Evolutionary conservation across 1,139 yeast genomes (phyloP), one percentile per base, ranked within the genome.

Genomic region (Suhomyces yuchorum): DNA sequence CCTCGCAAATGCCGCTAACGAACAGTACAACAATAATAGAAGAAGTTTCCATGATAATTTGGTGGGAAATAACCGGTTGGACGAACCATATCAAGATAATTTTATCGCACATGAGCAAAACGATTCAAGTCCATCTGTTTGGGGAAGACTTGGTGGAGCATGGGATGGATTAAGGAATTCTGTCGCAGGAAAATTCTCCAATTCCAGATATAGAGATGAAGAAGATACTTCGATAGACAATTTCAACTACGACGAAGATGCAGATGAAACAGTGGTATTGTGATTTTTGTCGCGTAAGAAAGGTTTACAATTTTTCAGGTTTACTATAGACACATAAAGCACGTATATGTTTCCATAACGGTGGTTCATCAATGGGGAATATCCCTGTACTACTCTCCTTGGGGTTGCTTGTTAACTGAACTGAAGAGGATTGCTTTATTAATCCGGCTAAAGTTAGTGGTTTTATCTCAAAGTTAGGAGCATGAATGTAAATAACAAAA

Each of bases 1-100:
- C 49, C 57, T 68, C 23, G 50, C 64, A 2, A 52, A 50, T 26
- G 68, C 71, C 15, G 73, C 75, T 1, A 64, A 71, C 51, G 45
- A 57, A 26, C 71, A 69, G 49, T 70, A 71, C 50, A 66, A 70
- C 34, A 56, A 49, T 42, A 70, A 70, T 51, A 57, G 73, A 42
- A 52, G 61, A 30, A 53, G 50, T 3, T 70, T 70, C 52, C 60
- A 67, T 50, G 65, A 59, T 28, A 49, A 55, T 2, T 56, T 65
- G 47, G 51, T 30, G 44, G 40, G 37, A 4, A 40, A 28, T 8
- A 37, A 24, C 9, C 36, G 51, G 12, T 39, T 48, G 7, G 48
- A 46, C 22, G 51, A 28, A 12, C 39, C 46, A 3, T 44, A 39
- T 30, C 45, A 37, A 32, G 47, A 47, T 20, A 44, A 44, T 17